A percentile compares a stretch with the other conserved stretches of the same genome.
Conservation (phyloP, 495 filamentous ascomycete species). For the Podospora appendiculata region DNA sequence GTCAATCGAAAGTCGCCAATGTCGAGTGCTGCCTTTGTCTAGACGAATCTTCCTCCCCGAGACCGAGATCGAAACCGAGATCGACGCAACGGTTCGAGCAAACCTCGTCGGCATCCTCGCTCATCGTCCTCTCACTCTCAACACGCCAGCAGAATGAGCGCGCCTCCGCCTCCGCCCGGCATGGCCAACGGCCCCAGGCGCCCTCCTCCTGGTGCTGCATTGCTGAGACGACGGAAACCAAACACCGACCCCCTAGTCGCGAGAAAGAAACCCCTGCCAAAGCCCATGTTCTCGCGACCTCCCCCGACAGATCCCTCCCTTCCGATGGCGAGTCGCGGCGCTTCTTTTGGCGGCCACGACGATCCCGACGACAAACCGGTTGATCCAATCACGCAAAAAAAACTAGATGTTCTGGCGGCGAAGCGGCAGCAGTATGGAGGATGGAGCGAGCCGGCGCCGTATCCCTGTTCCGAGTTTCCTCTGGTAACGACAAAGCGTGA, state of each 20-base stretch:
- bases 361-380: neutral
- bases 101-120: no score
- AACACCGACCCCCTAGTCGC: constrained; percentile 57
- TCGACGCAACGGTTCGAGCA: neutral
- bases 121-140: neutral
- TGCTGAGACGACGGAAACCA: constrained; percentile 38
- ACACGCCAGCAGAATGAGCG: constrained; percentile 40
- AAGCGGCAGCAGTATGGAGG: constrained; percentile 44
- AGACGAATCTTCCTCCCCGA: neutral
- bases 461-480: constrained; percentile 53
- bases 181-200: constrained; percentile 26
- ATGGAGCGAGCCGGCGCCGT: constrained; percentile 51
- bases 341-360: neutral
- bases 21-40: no score
- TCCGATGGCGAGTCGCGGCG: neutral
- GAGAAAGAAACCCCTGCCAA: constrained; percentile 44
- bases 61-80: no score
- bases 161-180: constrained; percentile 47
- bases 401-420: constrained; percentile 19
- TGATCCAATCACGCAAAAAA: neutral
- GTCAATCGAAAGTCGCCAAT: no score
- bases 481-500: constrained; percentile 74
- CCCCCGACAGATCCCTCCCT: neutral
- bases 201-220: constrained; percentile 19
- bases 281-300: constrained; percentile 1